Base-by-base conservation (phyloP, 2,329 filamentous ascomycete species). In the Penicillium oxalicum region DNA sequence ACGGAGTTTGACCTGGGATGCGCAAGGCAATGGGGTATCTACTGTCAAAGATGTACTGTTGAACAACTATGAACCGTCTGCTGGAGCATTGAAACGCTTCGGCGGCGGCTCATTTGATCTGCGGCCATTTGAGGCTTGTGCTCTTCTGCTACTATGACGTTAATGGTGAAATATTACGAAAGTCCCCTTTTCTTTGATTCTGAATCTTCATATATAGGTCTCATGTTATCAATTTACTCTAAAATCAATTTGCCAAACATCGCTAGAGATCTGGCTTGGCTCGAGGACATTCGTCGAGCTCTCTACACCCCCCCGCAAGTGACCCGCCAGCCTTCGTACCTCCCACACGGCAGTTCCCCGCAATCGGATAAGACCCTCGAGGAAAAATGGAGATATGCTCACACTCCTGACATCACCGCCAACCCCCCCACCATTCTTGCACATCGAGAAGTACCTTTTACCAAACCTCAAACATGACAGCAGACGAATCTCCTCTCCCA, bases 111-210 rank as follows among this genome's bases (percentile, higher is more conserved):
- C 60, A 25, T 70, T 65, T 64, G 45, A 55, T 13, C 56, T 70
- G 13, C 58, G 58, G 5, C 67, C 67, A 6, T 69, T 63, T 40
- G 66, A 70, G 47, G 64, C 67, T 6, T 57, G 54, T 12, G 67
- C 67, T 1, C 24, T 61, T 40, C 51, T 66, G 12, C 44, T 68
- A 3, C 44, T 68, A 3, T 55, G 58, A 42, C 34, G 27, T 24
- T n/a, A 11, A 3, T 8, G 2, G 12, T 7, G 29, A 11, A 32
- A 3, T 11, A 32, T 7, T 32, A 18, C 18, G 18, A 18, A 2
- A 18, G 18, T 18, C 18, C 2, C 18, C 18, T 18, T 2, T 18
- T 18, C 18, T 18, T 18, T 18, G 1, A 18, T 18, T 18, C 18
- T 2, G 18, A 18, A 18, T 18, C 18, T 18, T 18, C 18, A 18